phyloP scores from a whole-genome alignment of 257 asterid species.

The Lycium ferocissimum region DNA sequence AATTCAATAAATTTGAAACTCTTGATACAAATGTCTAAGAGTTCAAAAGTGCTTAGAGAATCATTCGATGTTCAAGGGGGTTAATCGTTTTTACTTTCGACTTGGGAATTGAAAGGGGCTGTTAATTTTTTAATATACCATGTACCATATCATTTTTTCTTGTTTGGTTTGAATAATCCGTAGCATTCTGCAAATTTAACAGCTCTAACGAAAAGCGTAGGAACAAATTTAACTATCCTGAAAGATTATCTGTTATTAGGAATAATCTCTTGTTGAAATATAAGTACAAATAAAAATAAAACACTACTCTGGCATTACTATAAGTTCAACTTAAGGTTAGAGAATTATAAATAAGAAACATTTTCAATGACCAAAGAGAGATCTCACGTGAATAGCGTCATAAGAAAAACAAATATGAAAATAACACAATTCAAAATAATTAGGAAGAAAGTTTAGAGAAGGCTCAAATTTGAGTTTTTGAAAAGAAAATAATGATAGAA shows the following conservation, averaged over 20 bases:
- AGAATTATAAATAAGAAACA: not conserved
- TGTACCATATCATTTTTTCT: not conserved
- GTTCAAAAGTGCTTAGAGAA: not conserved
- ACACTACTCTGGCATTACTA: not conserved
- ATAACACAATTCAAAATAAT: not conserved
- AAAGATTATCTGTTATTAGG: not conserved
- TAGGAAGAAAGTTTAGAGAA: not conserved
- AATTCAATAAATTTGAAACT: not conserved
- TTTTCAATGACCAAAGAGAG: not conserved
- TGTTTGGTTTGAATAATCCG: not conserved
- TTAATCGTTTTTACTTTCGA: not conserved
- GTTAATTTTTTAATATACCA: not conserved
- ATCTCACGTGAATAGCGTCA: not conserved
- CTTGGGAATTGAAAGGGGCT: not conserved
- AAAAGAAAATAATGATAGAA: not conserved
- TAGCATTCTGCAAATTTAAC: not conserved
- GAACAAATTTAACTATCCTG: not conserved
- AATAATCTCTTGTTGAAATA: not conserved
- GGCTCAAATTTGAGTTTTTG: constrained; percentile 7
- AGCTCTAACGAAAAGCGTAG: not conserved
- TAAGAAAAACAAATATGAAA: not conserved
- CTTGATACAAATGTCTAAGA: not conserved
- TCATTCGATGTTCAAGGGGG: not conserved
- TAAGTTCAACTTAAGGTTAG: not conserved
- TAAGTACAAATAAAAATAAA: not conserved